Conservation (phyloP, 2,329 filamentous ascomycete genomes). For the Clarireedia monteithiana region DNA sequence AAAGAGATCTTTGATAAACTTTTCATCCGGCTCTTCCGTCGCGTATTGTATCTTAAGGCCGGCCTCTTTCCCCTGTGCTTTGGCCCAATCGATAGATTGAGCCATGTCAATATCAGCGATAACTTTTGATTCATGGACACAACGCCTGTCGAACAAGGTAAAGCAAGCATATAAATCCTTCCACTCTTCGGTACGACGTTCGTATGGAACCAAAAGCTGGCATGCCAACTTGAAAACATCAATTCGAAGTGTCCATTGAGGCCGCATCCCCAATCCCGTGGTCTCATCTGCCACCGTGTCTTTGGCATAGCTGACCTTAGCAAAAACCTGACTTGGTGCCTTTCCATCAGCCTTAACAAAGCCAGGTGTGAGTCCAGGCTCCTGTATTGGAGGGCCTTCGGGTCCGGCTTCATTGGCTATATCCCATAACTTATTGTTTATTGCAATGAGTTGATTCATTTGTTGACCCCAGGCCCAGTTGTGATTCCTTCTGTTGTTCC, state of each 20-base stretch:
- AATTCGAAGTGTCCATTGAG: conserved; percentile 2
- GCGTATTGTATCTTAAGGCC: not conserved
- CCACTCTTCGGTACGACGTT: not conserved
- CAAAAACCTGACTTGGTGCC: not conserved
- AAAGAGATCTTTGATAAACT: not conserved
- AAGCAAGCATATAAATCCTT: not conserved
- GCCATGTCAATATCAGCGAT: not conserved
- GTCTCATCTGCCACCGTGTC: not conserved
- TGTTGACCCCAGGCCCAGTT: not conserved
- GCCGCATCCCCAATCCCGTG: not conserved
- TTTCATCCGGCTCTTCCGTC: not conserved
- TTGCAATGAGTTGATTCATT: not conserved
- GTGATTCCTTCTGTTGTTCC: not conserved
- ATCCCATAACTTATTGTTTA: too few species aligned
- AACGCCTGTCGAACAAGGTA: not conserved
- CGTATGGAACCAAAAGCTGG: not conserved
- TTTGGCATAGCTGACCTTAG: not conserved
- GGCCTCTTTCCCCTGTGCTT: not conserved
- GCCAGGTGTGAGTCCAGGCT: not conserved
- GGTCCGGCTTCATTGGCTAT: not conserved
- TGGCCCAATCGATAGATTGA: not conserved
- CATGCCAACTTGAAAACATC: not conserved
- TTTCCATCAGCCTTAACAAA: not conserved
- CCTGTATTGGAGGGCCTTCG: not conserved
- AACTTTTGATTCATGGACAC: not conserved